Evolutionary conservation across 2,329 filamentous ascomycete species (phyloP).

Genomic region (Xylariaceae sp.): DNA sequence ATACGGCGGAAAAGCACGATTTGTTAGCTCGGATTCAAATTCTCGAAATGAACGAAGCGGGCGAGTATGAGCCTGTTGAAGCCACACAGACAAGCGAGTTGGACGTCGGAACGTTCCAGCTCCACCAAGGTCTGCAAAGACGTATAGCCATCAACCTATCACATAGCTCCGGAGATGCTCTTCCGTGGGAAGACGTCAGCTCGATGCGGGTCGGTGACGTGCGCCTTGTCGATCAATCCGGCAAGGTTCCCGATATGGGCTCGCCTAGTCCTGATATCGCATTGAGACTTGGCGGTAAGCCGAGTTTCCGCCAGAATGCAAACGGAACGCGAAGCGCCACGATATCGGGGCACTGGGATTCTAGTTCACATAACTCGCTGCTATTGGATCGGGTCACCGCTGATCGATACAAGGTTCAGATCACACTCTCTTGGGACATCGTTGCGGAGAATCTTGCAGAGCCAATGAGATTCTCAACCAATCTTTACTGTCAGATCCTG

Average conservation of each 20-base stretch:
- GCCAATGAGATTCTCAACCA: constrained; percentile 79
- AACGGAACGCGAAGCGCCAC: constrained; percentile 87
- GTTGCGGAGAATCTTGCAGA: constrained; percentile 76
- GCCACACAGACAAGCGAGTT: constrained; percentile 79
- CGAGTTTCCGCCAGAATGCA: constrained; percentile 74
- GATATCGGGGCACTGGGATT: constrained; percentile 93
- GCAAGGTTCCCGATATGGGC: constrained; percentile 76
- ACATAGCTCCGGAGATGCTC: constrained; percentile 78
- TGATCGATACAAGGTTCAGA: constrained; percentile 88
- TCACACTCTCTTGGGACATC: constrained; percentile 82
- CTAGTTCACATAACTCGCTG: constrained; percentile 84
- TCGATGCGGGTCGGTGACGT: constrained; percentile 74
- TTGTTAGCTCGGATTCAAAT: constrained; percentile 83
- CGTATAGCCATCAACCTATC: constrained; percentile 83
- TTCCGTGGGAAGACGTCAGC: constrained; percentile 83
- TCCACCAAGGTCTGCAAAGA: constrained; percentile 90
- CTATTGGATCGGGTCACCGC: constrained; percentile 87
- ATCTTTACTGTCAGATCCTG: constrained; percentile 76
- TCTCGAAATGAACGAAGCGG: constrained; percentile 84
- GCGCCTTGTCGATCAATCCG: constrained; percentile 75
- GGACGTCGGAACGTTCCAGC: constrained; percentile 85
- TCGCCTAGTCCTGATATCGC: constrained; percentile 66
- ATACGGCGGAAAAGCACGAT: constrained; percentile 88
- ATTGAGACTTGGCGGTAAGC: constrained; percentile 70
- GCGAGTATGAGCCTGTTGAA: constrained; percentile 87